Base-by-base conservation (phyloP, 169 alveolate species). In the Neospora caninum region DNA sequence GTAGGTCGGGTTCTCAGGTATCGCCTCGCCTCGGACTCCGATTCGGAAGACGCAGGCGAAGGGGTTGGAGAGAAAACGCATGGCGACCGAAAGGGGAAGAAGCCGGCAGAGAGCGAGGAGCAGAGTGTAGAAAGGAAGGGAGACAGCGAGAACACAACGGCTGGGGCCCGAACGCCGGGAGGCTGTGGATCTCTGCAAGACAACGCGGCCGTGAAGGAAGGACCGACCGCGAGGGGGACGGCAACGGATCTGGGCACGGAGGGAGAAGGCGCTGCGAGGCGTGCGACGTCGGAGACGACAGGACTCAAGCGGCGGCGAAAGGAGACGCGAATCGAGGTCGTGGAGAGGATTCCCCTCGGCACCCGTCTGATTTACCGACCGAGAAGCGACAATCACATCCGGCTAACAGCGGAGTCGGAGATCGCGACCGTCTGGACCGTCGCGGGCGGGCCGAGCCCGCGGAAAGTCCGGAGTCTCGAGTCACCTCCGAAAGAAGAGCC, bases 291-390 rank as follows among this genome's bases (percentile, higher is more conserved):
- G n/a, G n/a, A n/a, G n/a, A n/a, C n/a, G n/a, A n/a, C n/a, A n/a
- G 13, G 58, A 49, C 4, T 7, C 58, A 49, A 49, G 58, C 58
- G 58, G 13, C 22, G 58, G 13, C 58, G 58, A 13, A 4, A 49
- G 58, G 22, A 4, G 58, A 49, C 58, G 22, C 58, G 58, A 4
- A 29, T 82, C 16, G 89, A 82, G 27, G 64, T 82, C 64, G 64
- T 82, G 31, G 89, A 82, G 89, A 64, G 89, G 1, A 49, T 82
- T 7, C 89, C 89, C 13, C 89, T 82, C 38, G 89, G 89, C 89
- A 18, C 54, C 22, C 89, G 89, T 31, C 36, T 82, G 34, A 82
- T 82, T 25, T 82, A 82, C 67, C 53, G 89, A 18, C 89, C 89
- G 10, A 38, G 67, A 42, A 82, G 89, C 67, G 89, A 82, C 39